These are phyloP conservation scores for Globisporangium radiosum DNA, from an alignment of 352 stramenopile species.

Conservation along the genomic window DNA sequence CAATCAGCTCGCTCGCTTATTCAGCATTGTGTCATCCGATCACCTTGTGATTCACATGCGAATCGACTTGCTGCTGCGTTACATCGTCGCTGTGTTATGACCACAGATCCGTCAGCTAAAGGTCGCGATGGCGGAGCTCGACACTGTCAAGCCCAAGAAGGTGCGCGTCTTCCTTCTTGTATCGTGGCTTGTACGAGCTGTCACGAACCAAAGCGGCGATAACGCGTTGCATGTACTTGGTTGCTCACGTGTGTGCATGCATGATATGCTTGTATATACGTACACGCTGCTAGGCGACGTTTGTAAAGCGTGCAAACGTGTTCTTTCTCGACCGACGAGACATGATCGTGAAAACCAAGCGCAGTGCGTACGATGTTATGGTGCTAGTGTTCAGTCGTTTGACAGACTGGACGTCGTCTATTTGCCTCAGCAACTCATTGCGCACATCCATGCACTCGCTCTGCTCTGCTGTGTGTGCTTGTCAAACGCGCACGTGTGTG, in stretches of 20 bases:
- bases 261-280: not conserved
- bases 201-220: no score
- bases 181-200: no score
- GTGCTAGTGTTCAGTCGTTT: not conserved
- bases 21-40: not conserved
- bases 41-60: not conserved
- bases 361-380: slow-evolving; percentile 23
- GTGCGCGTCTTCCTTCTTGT: slow-evolving; percentile 16
- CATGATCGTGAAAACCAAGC: slow-evolving; percentile 61
- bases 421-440: no score
- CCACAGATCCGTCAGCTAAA: slow-evolving; percentile 70
- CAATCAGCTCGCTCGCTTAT: not conserved
- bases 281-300: slow-evolving; percentile 36
- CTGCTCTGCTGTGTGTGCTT: not conserved
- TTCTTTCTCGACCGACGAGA: slow-evolving; percentile 72
- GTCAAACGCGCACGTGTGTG: no score
- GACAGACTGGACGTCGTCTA: not conserved
- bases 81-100: no score
- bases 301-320: slow-evolving; percentile 59
- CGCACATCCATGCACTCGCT: no score
- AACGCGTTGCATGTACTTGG: not conserved
- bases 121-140: slow-evolving; percentile 64
- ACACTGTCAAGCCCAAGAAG: slow-evolving; percentile 64
- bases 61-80: no score
- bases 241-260: not conserved